phyloP scores from a whole-genome alignment of 306 rosid genomes.

The Vigna nakashimae region DNA sequence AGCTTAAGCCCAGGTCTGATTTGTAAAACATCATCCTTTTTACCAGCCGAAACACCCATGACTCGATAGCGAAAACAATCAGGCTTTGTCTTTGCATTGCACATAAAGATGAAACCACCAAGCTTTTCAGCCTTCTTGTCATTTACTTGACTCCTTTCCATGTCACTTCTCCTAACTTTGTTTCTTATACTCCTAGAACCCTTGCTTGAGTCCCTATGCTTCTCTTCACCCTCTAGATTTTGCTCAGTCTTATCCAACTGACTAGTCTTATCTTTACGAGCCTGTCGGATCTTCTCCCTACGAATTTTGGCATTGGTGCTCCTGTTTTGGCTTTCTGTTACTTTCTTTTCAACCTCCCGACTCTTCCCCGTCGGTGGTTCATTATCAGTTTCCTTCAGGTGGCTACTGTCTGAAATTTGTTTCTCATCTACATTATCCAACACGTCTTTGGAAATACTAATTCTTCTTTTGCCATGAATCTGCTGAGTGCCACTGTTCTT shows the following conservation, averaged over 20 bases:
- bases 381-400: conserved; percentile 24
- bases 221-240: conserved; percentile 45
- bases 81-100: conserved; percentile 90
- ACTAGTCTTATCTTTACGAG: conserved; percentile 32
- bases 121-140: conserved; percentile 58
- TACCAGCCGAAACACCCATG: conserved; percentile 79
- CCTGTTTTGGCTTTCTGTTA: conserved; percentile 45
- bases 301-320: conserved; percentile 34
- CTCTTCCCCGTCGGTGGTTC: conserved; percentile 49
- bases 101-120: conserved; percentile 95
- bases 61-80: conserved; percentile 78
- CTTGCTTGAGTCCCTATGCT: conserved; percentile 44
- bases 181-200: conserved; percentile 41
- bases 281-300: conserved; percentile 25
- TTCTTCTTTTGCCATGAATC: conserved; percentile 38
- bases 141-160: conserved; percentile 37
- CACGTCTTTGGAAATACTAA: conserved; percentile 39
- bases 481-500: conserved; percentile 35
- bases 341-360: conserved; percentile 37
- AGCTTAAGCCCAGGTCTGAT: conserved; percentile 80
- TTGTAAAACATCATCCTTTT: conserved; percentile 66
- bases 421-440: conserved; percentile 48
- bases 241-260: conserved; percentile 44
- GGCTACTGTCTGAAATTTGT: conserved; percentile 37
- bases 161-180: conserved; percentile 41